Conservation (phyloP, 495 filamentous ascomycete species). For the Podospora tetraspora region DNA sequence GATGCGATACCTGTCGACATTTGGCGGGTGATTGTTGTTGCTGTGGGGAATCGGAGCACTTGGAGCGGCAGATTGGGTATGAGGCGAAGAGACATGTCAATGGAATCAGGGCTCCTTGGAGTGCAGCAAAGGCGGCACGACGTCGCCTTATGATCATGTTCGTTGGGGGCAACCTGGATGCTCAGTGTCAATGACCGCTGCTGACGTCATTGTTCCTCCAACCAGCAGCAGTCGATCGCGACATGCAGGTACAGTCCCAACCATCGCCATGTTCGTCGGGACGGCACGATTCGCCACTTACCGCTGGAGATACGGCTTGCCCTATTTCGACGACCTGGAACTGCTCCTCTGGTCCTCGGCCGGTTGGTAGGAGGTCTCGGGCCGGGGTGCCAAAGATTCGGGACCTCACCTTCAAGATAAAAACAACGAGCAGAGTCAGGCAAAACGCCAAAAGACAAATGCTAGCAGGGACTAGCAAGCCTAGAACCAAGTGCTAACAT, state of each 20-base stretch:
- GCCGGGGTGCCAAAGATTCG: neutral
- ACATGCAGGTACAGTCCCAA: constrained; percentile 1
- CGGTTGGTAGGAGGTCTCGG: no score
- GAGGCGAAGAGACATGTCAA: neutral
- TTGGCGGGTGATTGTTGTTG: neutral
- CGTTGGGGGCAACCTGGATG: neutral
- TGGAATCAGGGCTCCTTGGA: neutral
- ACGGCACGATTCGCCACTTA: neutral
- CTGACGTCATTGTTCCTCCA: neutral
- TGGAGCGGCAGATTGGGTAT: neutral
- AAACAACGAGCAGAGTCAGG: neutral
- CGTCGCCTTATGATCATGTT: no score
- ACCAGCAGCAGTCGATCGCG: neutral
- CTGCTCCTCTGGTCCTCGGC: no score
- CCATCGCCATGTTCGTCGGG: neutral
- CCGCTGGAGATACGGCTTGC: no score
- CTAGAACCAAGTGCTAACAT: no score
- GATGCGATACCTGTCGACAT: neutral
- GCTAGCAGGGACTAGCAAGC: no score
- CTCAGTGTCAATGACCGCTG: neutral
- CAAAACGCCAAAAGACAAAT: neutral
- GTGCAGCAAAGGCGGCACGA: no score
- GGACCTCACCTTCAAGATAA: neutral
- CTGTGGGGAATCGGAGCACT: neutral
- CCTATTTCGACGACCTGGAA: neutral